Percentiles rank a stretch among this genome's conserved stretches.
Evolutionary conservation across 768 basidiomycete species (phyloP).

Genomic region (Fomitopsis pulvina): DNA sequence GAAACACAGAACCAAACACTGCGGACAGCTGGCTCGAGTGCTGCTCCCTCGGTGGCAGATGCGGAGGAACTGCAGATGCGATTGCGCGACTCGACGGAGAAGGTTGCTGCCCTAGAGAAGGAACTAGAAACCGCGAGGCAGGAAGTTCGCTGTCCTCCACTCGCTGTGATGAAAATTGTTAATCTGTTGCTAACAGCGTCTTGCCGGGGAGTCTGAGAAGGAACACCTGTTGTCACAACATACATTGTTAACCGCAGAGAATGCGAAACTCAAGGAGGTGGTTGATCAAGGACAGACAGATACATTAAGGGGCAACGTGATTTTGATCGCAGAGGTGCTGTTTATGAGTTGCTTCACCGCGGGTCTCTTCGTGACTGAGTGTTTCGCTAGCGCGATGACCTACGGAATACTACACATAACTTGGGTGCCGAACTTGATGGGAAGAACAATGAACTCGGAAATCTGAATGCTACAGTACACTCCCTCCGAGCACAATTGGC

Average conservation of each 20-base stretch:
- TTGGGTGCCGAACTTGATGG: background rate
- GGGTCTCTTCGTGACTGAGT: background rate
- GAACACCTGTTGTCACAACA: background rate
- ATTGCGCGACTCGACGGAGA: too few relatives aligned
- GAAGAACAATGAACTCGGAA: background rate
- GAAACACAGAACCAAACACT: too few relatives aligned
- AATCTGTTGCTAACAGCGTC: background rate
- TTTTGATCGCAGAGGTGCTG: background rate
- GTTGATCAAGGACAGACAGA: background rate
- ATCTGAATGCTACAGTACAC: background rate
- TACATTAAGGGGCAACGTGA: background rate
- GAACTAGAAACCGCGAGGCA: too few relatives aligned
- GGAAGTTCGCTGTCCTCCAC: too few relatives aligned
- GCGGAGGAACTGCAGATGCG: too few relatives aligned
- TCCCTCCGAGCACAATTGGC: background rate
- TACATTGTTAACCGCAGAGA: background rate
- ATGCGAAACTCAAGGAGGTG: background rate
- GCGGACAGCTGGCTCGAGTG: too few relatives aligned
- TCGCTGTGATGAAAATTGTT: too few relatives aligned
- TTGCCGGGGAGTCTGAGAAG: background rate
- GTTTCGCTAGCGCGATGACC: background rate
- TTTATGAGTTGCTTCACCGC: background rate
- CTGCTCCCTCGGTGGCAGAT: too few relatives aligned
- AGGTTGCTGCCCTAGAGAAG: too few relatives aligned
- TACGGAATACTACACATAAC: background rate